phyloP scores from a whole-genome alignment of 768 basidiomycete genomes.

The Auriscalpium vulgare region DNA sequence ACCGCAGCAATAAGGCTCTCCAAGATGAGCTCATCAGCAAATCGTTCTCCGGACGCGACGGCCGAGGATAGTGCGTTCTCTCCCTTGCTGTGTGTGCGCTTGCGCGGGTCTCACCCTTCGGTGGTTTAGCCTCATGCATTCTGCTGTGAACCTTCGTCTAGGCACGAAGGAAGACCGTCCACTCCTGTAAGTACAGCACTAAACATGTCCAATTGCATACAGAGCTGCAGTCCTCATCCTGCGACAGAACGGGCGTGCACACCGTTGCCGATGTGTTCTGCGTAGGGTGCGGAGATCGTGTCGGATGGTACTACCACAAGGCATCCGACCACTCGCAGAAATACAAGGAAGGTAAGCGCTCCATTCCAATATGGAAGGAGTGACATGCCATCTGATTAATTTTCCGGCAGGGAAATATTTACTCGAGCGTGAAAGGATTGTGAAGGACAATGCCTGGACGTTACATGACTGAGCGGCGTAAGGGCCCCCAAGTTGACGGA shows the following conservation, averaged over 20 bases:
- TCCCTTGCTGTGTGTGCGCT: background rate
- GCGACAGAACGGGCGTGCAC: conserved; percentile 64
- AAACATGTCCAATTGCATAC: background rate
- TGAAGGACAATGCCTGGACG: conserved; percentile 79
- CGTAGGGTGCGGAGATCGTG: conserved; percentile 65
- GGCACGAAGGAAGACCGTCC: conserved; percentile 69
- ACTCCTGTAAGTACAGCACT: conserved; percentile 45
- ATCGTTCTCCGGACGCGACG: conserved; percentile 76
- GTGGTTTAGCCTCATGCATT: conserved; percentile 57
- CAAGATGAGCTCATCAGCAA: conserved; percentile 85
- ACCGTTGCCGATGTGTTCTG: conserved; percentile 79
- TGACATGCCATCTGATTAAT: background rate
- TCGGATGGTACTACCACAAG: conserved; percentile 82
- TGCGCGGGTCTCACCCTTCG: conserved; percentile 1
- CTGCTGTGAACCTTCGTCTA: conserved; percentile 65
- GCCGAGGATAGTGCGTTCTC: conserved; percentile 63
- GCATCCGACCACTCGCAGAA: conserved; percentile 71
- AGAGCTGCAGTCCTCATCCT: conserved; percentile 1
- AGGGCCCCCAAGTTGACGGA: no score
- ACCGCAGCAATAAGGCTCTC: conserved; percentile 40
- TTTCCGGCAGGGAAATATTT: conserved; percentile 63
- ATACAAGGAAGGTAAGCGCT: conserved; percentile 71
- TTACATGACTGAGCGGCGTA: conserved; percentile 35
- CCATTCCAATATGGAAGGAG: background rate
- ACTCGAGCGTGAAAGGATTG: conserved; percentile 67